A percentile compares a stretch with the other conserved stretches of the same genome.
Evolutionary conservation across 768 basidiomycete species (phyloP).

Genomic region (Amanita rubescens): DNA sequence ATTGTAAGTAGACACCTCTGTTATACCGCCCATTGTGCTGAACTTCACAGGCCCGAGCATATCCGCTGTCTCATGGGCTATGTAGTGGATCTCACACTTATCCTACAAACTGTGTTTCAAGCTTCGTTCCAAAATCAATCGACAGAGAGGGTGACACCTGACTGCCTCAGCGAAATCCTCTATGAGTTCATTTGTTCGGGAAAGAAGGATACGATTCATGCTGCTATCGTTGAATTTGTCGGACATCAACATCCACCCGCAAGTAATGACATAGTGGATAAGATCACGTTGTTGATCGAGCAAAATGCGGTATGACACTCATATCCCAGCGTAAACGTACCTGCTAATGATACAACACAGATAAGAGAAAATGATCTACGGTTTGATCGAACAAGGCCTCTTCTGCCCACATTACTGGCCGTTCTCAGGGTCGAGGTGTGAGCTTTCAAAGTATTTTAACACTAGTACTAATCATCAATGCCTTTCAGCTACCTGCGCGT

Average conservation of each 20-base stretch:
- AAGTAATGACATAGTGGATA: neutral
- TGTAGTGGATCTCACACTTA: neutral
- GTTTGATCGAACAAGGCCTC: neutral
- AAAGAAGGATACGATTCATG: neutral
- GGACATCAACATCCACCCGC: neutral
- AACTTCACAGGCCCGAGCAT: neutral
- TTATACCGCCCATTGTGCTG: no score
- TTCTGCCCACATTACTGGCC: neutral
- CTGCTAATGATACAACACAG: no score
- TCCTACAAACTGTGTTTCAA: neutral
- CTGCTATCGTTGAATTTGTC: neutral
- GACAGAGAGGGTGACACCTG: neutral
- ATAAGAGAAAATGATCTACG: neutral
- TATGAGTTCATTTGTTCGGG: neutral
- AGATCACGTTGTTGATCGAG: neutral
- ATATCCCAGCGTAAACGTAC: no score
- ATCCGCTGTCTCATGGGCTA: constrained; percentile 1
- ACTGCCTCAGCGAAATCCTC: neutral
- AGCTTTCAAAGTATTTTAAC: no score
- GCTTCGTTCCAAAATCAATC: neutral
- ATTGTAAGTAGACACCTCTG: neutral
- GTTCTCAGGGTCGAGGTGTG: neutral
- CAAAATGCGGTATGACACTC: neutral
- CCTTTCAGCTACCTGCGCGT: no score
- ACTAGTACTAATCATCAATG: neutral